Percentiles rank a stretch among this genome's conserved stretches.
Evolutionary conservation across 768 basidiomycete species (phyloP).

Genomic region (Artomyces pyxidatus): DNA sequence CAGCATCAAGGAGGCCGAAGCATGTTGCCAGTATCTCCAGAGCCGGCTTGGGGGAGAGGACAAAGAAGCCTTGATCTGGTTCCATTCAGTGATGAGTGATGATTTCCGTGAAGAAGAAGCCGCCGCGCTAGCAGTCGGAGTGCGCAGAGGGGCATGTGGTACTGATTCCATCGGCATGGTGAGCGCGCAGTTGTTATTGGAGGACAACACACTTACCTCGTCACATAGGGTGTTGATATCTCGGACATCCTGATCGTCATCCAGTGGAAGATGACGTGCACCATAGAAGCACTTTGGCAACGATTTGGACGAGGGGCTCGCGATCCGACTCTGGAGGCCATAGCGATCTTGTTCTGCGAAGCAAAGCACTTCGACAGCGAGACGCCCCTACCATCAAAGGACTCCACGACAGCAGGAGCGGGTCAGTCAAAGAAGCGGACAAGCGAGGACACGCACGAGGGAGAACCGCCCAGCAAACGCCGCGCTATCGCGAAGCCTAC

Average conservation of each 20-base stretch:
- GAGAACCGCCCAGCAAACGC: neutral
- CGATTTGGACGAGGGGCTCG: constrained; percentile 24
- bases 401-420: neutral
- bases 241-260: constrained; percentile 27
- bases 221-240: constrained; percentile 31
- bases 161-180: neutral
- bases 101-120: neutral
- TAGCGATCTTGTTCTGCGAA: constrained; percentile 14
- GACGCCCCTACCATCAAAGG: neutral
- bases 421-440: neutral
- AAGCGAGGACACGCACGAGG: neutral
- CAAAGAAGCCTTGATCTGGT: constrained; percentile 3
- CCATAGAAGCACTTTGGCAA: constrained; percentile 26
- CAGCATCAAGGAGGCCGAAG: neutral
- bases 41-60: neutral
- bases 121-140: neutral
- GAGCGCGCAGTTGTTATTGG: too few relatives aligned
- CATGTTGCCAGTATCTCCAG: neutral
- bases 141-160: neutral
- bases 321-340: constrained; percentile 4
- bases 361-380: constrained; percentile 8
- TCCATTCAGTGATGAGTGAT: constrained; percentile 4
- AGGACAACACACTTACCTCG: too few relatives aligned
- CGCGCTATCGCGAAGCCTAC: too few relatives aligned
- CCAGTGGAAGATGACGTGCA: constrained; percentile 24